phyloP scores from a whole-genome alignment of 768 basidiomycete species.

The Mycena albidolilacea region DNA sequence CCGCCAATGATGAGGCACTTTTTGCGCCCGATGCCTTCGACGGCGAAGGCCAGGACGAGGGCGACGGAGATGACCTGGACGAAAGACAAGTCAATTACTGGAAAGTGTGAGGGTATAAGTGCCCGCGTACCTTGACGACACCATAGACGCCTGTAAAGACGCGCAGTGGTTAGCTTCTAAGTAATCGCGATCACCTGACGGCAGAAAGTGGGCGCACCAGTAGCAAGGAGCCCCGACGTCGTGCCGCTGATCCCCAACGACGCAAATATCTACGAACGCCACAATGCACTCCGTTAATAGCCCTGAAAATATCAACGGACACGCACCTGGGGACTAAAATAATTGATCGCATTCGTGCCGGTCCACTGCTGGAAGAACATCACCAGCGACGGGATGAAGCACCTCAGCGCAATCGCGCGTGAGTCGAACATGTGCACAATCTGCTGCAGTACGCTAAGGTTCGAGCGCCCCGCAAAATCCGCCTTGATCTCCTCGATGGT shows the following conservation, averaged over 20 bases:
- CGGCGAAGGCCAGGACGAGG: conserved; percentile 59
- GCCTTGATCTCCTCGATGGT: conserved; percentile 64
- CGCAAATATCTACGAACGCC: conserved; percentile 56
- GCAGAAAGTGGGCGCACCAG: conserved; percentile 49
- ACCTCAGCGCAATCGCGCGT: conserved; percentile 55
- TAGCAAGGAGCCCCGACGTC: conserved; percentile 63
- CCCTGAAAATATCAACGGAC: background rate
- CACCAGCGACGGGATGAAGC: conserved; percentile 59
- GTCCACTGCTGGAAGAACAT: conserved; percentile 68
- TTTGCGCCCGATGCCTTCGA: conserved; percentile 66
- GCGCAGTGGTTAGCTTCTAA: background rate
- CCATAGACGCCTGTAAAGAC: conserved; percentile 49
- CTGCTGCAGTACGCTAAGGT: conserved; percentile 50
- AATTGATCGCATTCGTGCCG: conserved; percentile 70
- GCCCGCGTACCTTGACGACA: conserved; percentile 50
- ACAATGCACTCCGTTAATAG: background rate
- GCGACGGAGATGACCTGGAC: conserved; percentile 51
- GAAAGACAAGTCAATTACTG: no score
- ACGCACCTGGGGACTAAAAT: conserved; percentile 58
- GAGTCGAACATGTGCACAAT: conserved; percentile 61
- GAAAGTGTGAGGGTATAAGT: background rate
- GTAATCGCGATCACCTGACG: conserved; percentile 30
- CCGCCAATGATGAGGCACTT: conserved; percentile 65
- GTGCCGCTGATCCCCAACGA: conserved; percentile 62
- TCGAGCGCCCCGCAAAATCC: conserved; percentile 52